A percentile compares a stretch with the other conserved stretches of the same genome.
Evolutionary conservation across 2,329 filamentous ascomycete genomes (phyloP).

Genomic region (Trichoderma oligosporum): DNA sequence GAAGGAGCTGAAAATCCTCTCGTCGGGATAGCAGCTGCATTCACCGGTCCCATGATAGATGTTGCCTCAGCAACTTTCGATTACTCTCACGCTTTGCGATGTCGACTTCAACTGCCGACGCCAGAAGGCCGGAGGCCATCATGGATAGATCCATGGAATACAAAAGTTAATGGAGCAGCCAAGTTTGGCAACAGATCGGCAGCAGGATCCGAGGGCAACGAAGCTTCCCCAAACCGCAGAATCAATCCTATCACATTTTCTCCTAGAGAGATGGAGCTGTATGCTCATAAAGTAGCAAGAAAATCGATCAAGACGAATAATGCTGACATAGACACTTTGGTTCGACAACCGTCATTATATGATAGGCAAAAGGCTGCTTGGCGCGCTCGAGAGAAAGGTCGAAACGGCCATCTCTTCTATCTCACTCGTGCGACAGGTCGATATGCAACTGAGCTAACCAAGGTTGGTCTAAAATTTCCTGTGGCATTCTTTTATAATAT

Average conservation of each 20-base stretch:
- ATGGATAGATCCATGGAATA: background rate
- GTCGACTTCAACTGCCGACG: background rate
- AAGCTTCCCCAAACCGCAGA: background rate
- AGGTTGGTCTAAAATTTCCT: slow-evolving; percentile 59
- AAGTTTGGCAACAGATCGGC: background rate
- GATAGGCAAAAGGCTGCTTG: slow-evolving; percentile 27
- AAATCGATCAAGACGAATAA: slow-evolving; percentile 52
- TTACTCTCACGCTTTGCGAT: slow-evolving; percentile 23
- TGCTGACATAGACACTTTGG: slow-evolving; percentile 10
- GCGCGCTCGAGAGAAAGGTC: slow-evolving; percentile 27
- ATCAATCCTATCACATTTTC: slow-evolving; percentile 20
- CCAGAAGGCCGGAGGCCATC: background rate
- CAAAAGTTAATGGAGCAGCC: background rate
- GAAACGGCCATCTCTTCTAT: slow-evolving; percentile 28
- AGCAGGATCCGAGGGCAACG: background rate
- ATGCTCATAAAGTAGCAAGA: slow-evolving; percentile 31
- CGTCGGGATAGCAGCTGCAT: slow-evolving; percentile 60
- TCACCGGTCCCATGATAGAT: slow-evolving; percentile 62
- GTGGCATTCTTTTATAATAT: slow-evolving; percentile 66
- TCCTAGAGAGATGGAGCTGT: slow-evolving; percentile 29
- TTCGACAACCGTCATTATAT: slow-evolving; percentile 23
- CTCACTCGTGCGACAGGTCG: slow-evolving; percentile 44
- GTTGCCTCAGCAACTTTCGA: slow-evolving; percentile 52
- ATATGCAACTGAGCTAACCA: slow-evolving; percentile 56
- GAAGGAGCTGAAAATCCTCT: slow-evolving; percentile 63